Conservation (phyloP, 2,329 filamentous ascomycete species). For the Diplodia mutila region DNA sequence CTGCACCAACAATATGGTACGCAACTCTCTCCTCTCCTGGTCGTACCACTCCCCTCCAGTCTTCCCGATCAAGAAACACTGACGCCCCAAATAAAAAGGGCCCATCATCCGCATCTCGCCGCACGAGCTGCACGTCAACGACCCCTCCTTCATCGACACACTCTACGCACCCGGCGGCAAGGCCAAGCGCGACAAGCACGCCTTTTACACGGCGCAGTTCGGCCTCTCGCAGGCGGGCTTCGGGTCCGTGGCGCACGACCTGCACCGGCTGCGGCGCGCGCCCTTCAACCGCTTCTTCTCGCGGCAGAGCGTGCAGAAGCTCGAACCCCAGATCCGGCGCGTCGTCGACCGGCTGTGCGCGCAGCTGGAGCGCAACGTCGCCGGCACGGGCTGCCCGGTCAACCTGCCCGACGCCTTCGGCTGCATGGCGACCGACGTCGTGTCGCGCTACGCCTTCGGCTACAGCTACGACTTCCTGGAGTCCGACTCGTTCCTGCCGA, state of each 20-base stretch:
- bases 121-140: slow-evolving; percentile 48
- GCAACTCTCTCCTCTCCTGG: neutral
- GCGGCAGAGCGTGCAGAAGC: slow-evolving; percentile 20
- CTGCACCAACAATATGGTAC: slow-evolving; percentile 44
- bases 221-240: slow-evolving; percentile 22
- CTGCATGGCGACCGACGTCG: slow-evolving; percentile 32
- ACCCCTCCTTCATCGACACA: slow-evolving; percentile 45
- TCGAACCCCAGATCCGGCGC: slow-evolving; percentile 27
- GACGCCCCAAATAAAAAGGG: slow-evolving; percentile 32
- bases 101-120: slow-evolving; percentile 50
- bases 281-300: slow-evolving; percentile 30
- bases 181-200: slow-evolving; percentile 29
- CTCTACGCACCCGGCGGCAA: slow-evolving; percentile 32
- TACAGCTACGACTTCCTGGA: slow-evolving; percentile 30
- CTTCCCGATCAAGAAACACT: neutral
- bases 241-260: slow-evolving; percentile 21
- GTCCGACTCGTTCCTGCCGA: slow-evolving; percentile 21
- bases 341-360: slow-evolving; percentile 26
- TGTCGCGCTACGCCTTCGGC: slow-evolving; percentile 33
- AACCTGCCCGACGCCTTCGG: slow-evolving; percentile 29
- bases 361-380: slow-evolving; percentile 25
- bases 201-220: slow-evolving; percentile 25
- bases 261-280: slow-evolving; percentile 33
- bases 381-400: slow-evolving; percentile 27
- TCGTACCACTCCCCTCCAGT: neutral